Evolutionary conservation across 768 basidiomycete genomes (phyloP).

Genomic region (Lactarius sanguifluus): DNA sequence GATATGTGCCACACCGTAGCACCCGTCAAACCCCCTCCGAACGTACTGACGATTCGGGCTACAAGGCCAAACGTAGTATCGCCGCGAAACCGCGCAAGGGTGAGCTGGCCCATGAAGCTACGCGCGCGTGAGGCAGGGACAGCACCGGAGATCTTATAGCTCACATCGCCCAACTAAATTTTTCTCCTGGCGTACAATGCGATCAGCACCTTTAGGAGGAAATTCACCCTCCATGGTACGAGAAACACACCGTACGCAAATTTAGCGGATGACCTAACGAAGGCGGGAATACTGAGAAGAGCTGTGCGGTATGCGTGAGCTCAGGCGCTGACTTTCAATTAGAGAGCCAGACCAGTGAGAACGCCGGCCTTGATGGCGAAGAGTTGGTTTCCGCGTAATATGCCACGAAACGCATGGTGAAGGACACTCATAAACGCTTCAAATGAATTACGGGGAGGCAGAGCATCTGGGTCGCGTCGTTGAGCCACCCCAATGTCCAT

Average conservation of each 20-base stretch:
- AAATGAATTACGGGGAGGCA: constrained; percentile 62
- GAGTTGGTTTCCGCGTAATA: constrained; percentile 59
- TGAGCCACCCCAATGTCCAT: constrained; percentile 57
- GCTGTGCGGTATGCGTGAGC: constrained; percentile 39
- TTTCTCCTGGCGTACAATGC: constrained; percentile 45
- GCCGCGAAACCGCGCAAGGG: constrained; percentile 67
- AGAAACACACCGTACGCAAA: constrained; percentile 57
- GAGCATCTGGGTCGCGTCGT: constrained; percentile 69
- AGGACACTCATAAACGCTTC: constrained; percentile 51
- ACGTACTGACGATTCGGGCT: constrained; percentile 61
- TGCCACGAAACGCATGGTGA: constrained; percentile 41
- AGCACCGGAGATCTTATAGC: constrained; percentile 29
- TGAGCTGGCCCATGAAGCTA: constrained; percentile 76
- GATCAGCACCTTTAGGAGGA: neutral
- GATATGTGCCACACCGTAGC: constrained; percentile 76
- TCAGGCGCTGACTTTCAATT: neutral
- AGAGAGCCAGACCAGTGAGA: constrained; percentile 48
- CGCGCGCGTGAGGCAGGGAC: neutral
- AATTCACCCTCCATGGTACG: neutral
- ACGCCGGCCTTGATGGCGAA: constrained; percentile 72
- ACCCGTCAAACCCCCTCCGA: constrained; percentile 62
- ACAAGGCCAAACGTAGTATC: constrained; percentile 70
- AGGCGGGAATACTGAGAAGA: constrained; percentile 57
- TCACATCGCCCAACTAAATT: constrained; percentile 72
- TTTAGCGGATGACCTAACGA: constrained; percentile 51